Base-by-base conservation (phyloP, 2,329 filamentous ascomycete genomes). In the Bimuria novae-zelandiae region DNA sequence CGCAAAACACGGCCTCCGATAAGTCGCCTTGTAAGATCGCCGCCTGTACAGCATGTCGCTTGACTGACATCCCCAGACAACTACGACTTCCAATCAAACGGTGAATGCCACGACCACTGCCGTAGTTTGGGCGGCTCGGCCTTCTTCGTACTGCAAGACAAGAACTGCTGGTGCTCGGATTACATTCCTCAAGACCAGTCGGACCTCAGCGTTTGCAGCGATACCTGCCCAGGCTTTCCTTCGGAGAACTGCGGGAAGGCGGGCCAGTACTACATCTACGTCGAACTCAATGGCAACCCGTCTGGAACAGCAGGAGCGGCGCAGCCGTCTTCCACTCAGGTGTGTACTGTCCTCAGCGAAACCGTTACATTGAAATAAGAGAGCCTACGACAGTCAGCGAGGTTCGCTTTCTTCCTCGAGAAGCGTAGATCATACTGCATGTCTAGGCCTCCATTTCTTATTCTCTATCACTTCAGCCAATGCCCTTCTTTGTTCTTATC, bases 91-190 rank as follows among this genome's bases (percentile, higher is more conserved):
- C 87, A 91, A 69, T 89, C 88, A 17, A 85, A 90, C 61, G 89
- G 89, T 25, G 80, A 85, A 11, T 93, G 89, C 68, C 75, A 78
- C 44, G 75, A 82, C 43, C 80, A 80, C 43, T 93, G 89, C 73
- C 63, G 72, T 22, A 64, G 68, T 17, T 61, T 78, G 14, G 64
- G 56, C 44, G 57, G 54, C 25, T 89, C 80, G 59, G 88, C 89
- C 33, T 89, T 87, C 56, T 88, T 87, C 59, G 78, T 93, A 42
- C 76, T 92, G 1, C 82, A 90, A 62, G 79, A 74, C 14, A 77
- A 83, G 27, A 72, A 79, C 46, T 93, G 89, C 69, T 93, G 88
- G 88, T 93, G 89, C 70, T 87, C 87, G 32, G 82, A 91, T 68
- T 86, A 86, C 63, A 79, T 80, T 2, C 89, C 89, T 7, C 68